These are phyloP conservation scores for Trametes coccinea DNA, from an alignment of 768 basidiomycete genomes.

Conservation along the genomic window DNA sequence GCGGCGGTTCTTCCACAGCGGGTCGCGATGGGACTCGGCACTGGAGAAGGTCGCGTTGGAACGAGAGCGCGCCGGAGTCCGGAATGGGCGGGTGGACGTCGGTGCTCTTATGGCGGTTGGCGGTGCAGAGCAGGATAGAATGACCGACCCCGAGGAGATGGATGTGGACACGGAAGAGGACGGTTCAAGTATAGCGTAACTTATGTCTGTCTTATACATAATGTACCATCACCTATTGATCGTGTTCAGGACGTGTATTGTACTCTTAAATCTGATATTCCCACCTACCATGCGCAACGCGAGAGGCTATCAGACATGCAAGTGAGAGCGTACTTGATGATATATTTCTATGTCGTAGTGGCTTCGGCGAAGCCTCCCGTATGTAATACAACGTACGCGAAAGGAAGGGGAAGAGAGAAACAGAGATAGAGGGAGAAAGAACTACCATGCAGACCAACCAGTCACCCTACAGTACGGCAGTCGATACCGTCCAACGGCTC, in stretches of 20 bases:
- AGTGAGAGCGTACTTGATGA: slow-evolving; percentile 13
- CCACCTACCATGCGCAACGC: too few relatives aligned
- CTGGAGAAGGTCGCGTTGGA: slow-evolving; percentile 20
- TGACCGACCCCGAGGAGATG: slow-evolving; percentile 14
- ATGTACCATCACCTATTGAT: neutral
- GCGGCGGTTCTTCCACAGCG: slow-evolving; percentile 61
- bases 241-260: too few relatives aligned
- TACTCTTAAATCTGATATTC: too few relatives aligned
- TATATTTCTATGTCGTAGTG: slow-evolving; percentile 29
- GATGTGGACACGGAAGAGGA: slow-evolving; percentile 20
- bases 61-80: slow-evolving; percentile 15
- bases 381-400: slow-evolving; percentile 39
- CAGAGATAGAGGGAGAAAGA: slow-evolving; percentile 4
- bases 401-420: slow-evolving; percentile 2
- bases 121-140: slow-evolving; percentile 19
- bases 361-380: slow-evolving; percentile 41
- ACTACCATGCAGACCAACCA: slow-evolving; percentile 23
- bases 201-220: slow-evolving; percentile 7
- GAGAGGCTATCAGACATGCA: too few relatives aligned
- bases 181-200: neutral
- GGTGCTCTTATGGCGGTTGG: slow-evolving; percentile 22
- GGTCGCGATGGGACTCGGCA: slow-evolving; percentile 36
- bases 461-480: slow-evolving; percentile 23
- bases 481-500: slow-evolving; percentile 21
- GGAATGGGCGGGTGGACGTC: slow-evolving; percentile 7